Evolutionary conservation across 805 yeast genomes (phyloP), one percentile per base, ranked within the genome.

Genomic region (Kregervanrija delftensis): DNA sequence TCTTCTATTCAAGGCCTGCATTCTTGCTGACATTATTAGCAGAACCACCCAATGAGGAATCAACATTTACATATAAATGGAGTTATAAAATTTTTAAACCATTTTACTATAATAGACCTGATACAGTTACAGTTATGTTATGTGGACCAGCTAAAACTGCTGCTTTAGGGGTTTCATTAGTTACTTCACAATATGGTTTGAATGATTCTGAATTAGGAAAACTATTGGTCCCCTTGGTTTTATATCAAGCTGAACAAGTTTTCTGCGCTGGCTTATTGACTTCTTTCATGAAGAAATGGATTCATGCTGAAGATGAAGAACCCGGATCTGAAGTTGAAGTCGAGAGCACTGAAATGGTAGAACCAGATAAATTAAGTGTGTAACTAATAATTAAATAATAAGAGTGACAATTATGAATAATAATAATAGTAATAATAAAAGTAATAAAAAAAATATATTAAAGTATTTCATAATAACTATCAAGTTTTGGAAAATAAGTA

Each of bases 101-200:
- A 1, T 86, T 85, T 55, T 84, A 83, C 62, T 84, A 84, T 62
- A 71, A 72, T 54, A 76, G 81, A 52, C 63, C 68, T 41, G 96
- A 89, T 57, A 77, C 96, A 0, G 86, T 86, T 33, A 73, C 90
- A 11, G 74, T 89, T 41, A 75, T 88, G 83, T 72, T 87, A 47
- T 86, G 96, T 63, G 96, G 95, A 10, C 91, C 95, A 5, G 96
- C 96, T 2, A 89, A 88, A 63, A 88, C 96, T 1, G 96, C 95
- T 0, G 96, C 96, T 0, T 68, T 88, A 41, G 96, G 96, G 34
- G 95, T 88, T 4, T 84, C 95, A 1, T 68, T 88, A 41, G 72
- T 84, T 13, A 72, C 89, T 1, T 51, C 67, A 0, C 67, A 63
- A 46, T 88, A 86, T 59, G 95, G 95, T 12, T 63, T 76, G 5